These are phyloP conservation scores for Magnolia sinica DNA, from an alignment of 164 flowering plant species.

Conservation along the genomic window DNA sequence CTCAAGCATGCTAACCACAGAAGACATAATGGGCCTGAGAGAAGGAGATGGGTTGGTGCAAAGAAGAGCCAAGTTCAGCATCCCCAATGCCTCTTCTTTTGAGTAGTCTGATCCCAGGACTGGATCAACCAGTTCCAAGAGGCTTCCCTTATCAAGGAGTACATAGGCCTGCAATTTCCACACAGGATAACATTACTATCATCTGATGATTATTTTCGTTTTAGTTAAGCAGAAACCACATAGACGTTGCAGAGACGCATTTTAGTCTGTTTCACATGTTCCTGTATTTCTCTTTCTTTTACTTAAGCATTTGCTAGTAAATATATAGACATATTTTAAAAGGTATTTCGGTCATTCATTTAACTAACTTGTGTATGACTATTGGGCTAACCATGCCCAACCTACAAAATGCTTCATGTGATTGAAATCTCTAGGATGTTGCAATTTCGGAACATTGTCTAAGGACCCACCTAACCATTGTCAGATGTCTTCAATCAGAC, in stretches of 20 bases:
- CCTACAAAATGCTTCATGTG: too few relatives aligned
- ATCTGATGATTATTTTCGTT: not conserved
- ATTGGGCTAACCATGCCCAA: too few relatives aligned
- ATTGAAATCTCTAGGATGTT: too few relatives aligned
- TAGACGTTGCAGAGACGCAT: not conserved
- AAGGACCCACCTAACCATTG: too few relatives aligned
- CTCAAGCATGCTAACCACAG: conserved; percentile 28
- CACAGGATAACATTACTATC: not conserved
- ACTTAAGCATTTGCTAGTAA: too few relatives aligned
- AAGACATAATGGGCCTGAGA: conserved; percentile 25
- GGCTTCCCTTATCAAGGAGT: conserved; percentile 19
- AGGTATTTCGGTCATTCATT: too few relatives aligned
- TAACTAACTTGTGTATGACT: too few relatives aligned
- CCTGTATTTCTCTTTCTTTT: not conserved
- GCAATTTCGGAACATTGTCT: too few relatives aligned
- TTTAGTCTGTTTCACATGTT: not conserved
- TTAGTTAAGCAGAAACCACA: not conserved
- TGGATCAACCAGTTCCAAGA: conserved; percentile 20
- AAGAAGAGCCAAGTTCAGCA: conserved; percentile 21
- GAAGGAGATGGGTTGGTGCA: conserved; percentile 29
- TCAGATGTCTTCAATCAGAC: too few relatives aligned
- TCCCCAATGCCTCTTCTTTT: conserved; percentile 19
- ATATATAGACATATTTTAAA: too few relatives aligned
- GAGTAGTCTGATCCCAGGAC: conserved; percentile 12
- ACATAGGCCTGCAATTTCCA: conserved; percentile 21